These are phyloP conservation scores for Ceratobasidium papillatum DNA, from an alignment of 1,284 basidiomycete genomes.

Conservation along the genomic window DNA sequence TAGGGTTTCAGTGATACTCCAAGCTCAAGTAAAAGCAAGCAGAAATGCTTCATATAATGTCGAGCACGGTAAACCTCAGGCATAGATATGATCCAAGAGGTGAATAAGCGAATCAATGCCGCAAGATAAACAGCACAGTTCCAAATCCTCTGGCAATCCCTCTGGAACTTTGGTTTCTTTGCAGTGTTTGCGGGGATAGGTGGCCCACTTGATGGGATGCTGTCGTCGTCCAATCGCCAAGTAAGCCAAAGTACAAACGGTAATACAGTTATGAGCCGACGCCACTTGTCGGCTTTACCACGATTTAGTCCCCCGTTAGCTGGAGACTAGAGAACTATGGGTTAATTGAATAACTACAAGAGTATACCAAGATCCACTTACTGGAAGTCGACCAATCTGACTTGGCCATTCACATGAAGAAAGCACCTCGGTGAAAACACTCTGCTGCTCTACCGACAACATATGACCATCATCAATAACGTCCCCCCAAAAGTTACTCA, in stretches of 20 bases:
- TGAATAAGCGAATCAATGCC: not conserved
- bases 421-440: slow-evolving; percentile 47
- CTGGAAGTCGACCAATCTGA: slow-evolving; percentile 50
- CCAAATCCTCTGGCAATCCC: not conserved
- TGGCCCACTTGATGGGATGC: slow-evolving; percentile 46
- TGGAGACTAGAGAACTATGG: not conserved
- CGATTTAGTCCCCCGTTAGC: slow-evolving; percentile 46
- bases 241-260: slow-evolving; percentile 50
- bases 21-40: slow-evolving; percentile 42
- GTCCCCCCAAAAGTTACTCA: not conserved
- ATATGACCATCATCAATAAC: not conserved
- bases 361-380: slow-evolving; percentile 43
- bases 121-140: not conserved
- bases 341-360: not conserved
- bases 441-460: slow-evolving; percentile 29
- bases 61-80: slow-evolving; percentile 48
- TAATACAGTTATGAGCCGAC: slow-evolving; percentile 48
- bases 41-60: slow-evolving; percentile 47
- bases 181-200: slow-evolving; percentile 27
- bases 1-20: slow-evolving; percentile 48
- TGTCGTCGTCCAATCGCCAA: slow-evolving; percentile 48
- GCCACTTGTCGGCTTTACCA: slow-evolving; percentile 53
- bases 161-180: not conserved
- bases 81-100: slow-evolving; percentile 46
- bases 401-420: slow-evolving; percentile 52